These are phyloP conservation scores for Cenchrus fungigraminus DNA, from an alignment of 176 grass and related monocot genomes.

Conservation along the genomic window DNA sequence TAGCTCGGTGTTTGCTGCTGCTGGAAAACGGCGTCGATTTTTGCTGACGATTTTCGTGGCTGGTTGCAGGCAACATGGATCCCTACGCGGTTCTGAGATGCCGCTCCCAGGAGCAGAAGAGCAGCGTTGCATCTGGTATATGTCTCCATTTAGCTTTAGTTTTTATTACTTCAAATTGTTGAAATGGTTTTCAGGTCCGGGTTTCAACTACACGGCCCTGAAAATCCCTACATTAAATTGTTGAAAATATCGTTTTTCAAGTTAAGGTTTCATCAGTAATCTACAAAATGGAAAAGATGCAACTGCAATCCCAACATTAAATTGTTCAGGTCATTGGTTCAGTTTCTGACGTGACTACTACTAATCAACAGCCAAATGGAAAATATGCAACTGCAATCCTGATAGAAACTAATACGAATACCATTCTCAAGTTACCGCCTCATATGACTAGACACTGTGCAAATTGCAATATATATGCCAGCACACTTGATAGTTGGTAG, in stretches of 20 bases:
- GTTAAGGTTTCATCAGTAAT: neutral
- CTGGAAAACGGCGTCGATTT: too few species aligned
- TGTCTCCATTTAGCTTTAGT: neutral
- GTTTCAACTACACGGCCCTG: too few species aligned
- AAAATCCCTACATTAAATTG: too few species aligned
- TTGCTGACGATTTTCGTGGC: neutral
- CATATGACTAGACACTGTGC: neutral
- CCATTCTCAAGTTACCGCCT: neutral
- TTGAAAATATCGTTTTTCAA: neutral
- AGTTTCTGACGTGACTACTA: neutral
- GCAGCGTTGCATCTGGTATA: slow-evolving; percentile 63
- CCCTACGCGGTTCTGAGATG: slow-evolving; percentile 73
- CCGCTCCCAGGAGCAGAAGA: slow-evolving; percentile 73
- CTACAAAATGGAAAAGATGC: neutral
- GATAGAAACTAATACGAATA: neutral
- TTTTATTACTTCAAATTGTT: neutral
- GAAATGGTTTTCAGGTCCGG: too few species aligned
- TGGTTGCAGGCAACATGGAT: slow-evolving; percentile 79
- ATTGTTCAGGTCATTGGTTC: neutral
- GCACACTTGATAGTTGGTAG: too few species aligned
- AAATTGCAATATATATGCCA: too few species aligned
- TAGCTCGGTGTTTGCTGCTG: neutral
- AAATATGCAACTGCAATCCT: neutral
- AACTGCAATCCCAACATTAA: too few species aligned
- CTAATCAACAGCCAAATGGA: neutral